These are phyloP conservation scores for Cetraspora pellucida DNA, from an alignment of 192 early-diverging fungal species.

Conservation along the genomic window DNA sequence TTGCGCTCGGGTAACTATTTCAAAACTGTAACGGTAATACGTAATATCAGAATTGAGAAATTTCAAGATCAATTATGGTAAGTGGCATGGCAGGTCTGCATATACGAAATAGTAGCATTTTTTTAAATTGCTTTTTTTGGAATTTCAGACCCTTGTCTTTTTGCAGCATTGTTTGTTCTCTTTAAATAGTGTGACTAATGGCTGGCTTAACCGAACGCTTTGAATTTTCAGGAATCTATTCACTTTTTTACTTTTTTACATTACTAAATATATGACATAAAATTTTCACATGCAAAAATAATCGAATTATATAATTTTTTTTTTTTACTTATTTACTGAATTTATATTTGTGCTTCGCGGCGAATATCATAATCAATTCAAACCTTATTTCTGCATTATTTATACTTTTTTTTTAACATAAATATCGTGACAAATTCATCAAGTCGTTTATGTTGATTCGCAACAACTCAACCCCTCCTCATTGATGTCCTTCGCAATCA, in stretches of 20 bases:
- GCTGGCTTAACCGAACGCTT: not conserved
- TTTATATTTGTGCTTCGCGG: slow-evolving; percentile 1
- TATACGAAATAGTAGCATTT: too few species aligned
- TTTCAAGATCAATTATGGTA: too few species aligned
- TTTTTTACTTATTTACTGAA: not conserved
- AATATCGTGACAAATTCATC: slow-evolving; percentile 15
- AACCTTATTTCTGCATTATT: not conserved
- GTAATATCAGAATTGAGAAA: too few species aligned
- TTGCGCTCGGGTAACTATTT: not conserved
- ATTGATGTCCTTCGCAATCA: slow-evolving; percentile 21
- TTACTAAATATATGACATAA: not conserved
- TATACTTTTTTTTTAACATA: slow-evolving; percentile 2
- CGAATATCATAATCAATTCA: not conserved
- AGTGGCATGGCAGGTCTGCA: too few species aligned
- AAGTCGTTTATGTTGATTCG: slow-evolving; percentile 13
- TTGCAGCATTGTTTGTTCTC: too few species aligned
- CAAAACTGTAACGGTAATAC: not conserved
- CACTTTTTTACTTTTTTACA: not conserved
- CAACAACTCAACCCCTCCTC: not conserved
- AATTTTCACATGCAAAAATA: slow-evolving; percentile 28
- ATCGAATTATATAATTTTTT: slow-evolving; percentile 5
- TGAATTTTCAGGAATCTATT: not conserved
- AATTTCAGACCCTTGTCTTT: too few species aligned
- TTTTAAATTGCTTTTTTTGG: too few species aligned
- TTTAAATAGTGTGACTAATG: not conserved